Percentiles rank a stretch among this genome's conserved stretches.
Evolutionary conservation across 2,329 filamentous ascomycete species (phyloP).

Genomic region (Claviceps pazoutovae): DNA sequence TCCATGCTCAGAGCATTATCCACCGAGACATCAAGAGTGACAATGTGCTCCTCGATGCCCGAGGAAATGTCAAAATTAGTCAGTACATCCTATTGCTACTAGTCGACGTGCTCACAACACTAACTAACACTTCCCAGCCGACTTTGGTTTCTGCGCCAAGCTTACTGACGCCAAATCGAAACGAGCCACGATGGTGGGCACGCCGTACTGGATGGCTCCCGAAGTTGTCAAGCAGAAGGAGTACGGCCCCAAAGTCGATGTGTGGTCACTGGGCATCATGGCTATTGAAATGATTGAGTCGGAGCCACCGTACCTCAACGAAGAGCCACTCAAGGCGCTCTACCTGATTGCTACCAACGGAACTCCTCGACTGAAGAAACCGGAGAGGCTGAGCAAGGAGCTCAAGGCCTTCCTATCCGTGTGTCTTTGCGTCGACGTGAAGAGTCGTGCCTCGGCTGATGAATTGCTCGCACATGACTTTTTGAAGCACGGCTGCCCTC

Average conservation of each 20-base stretch:
- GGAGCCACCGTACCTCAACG: conserved; percentile 93
- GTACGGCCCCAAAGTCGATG: conserved; percentile 95
- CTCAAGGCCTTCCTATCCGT: conserved; percentile 94
- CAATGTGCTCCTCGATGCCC: conserved; percentile 87
- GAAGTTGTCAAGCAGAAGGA: conserved; percentile 99
- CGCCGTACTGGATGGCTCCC: conserved; percentile 99
- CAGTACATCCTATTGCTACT: conserved; percentile 27
- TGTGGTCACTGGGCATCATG: conserved; percentile 99
- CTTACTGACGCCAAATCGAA: conserved; percentile 94
- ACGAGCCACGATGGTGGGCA: conserved; percentile 97
- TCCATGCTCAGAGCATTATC: conserved; percentile 93
- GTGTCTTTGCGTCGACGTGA: conserved; percentile 92
- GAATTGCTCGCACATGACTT: conserved; percentile 90
- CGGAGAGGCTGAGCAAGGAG: conserved; percentile 94
- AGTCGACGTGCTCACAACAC: conserved; percentile 4
- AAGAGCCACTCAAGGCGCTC: conserved; percentile 91
- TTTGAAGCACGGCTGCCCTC: conserved; percentile 76
- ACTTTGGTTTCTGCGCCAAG: conserved; percentile 98
- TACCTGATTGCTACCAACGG: conserved; percentile 98
- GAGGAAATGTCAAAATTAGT: conserved; percentile 97
- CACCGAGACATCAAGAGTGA: conserved; percentile 99
- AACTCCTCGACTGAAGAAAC: conserved; percentile 92
- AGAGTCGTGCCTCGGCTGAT: conserved; percentile 79
- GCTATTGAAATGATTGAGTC: conserved; percentile 99
- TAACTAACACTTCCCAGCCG: conserved; percentile 48